phyloP scores from a whole-genome alignment of 768 basidiomycete genomes.

The Xanthoconium stramineum region DNA sequence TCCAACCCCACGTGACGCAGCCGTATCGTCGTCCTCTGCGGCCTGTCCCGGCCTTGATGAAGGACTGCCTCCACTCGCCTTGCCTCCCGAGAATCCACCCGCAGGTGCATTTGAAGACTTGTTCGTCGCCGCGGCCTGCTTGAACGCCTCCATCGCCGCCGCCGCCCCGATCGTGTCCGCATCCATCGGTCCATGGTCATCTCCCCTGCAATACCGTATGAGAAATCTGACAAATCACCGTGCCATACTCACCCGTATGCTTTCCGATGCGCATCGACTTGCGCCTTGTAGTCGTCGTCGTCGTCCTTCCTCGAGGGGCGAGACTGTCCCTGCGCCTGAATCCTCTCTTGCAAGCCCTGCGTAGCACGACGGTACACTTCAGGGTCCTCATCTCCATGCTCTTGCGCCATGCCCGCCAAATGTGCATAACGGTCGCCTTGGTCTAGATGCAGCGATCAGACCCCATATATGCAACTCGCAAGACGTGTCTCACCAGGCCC shows the following conservation, averaged over 20 bases:
- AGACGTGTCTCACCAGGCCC: constrained; percentile 2
- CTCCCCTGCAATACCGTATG: constrained; percentile 6
- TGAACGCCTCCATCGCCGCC: constrained; percentile 31
- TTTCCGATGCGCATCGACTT: constrained; percentile 28
- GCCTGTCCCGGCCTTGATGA: constrained; percentile 1
- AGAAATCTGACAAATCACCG: neutral
- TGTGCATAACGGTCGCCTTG: constrained; percentile 18
- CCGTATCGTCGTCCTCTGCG: constrained; percentile 7
- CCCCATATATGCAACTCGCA: neutral
- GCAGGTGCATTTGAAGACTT: constrained; percentile 11
- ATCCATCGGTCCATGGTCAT: constrained; percentile 26
- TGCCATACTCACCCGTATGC: constrained; percentile 28
- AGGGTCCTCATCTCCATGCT: constrained; percentile 18
- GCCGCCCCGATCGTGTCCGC: constrained; percentile 26
- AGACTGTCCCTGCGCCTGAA: constrained; percentile 16
- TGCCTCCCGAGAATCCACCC: constrained; percentile 13
- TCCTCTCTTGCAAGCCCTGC: constrained; percentile 20
- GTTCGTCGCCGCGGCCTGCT: constrained; percentile 19
- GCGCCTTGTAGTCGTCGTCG: constrained; percentile 16
- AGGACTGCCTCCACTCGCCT: neutral
- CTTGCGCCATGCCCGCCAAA: constrained; percentile 15
- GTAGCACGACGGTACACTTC: constrained; percentile 21
- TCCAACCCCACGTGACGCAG: constrained; percentile 2
- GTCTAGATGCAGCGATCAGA: constrained; percentile 12
- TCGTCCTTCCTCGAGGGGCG: neutral